These are phyloP conservation scores for Ceratobasidium sp. DNA, from an alignment of 1,284 basidiomycete species.

Conservation along the genomic window DNA sequence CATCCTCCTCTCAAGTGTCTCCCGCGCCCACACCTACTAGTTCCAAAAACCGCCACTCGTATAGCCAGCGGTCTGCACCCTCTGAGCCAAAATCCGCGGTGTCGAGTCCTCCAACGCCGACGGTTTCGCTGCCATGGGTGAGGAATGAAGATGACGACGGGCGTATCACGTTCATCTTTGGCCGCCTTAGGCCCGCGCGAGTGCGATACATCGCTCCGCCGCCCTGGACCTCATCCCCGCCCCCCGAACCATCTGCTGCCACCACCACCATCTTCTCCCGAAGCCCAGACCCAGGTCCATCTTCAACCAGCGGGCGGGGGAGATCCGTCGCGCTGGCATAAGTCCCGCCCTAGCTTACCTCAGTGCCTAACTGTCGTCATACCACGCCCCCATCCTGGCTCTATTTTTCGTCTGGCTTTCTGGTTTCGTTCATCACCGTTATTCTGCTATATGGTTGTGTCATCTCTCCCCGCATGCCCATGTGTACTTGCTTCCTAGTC, in stretches of 20 bases:
- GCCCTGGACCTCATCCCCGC: neutral
- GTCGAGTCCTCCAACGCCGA: neutral
- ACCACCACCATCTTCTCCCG: constrained; percentile 5
- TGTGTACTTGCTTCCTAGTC: too few species aligned
- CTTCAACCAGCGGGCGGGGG: neutral
- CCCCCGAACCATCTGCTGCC: neutral
- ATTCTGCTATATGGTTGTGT: constrained; percentile 13
- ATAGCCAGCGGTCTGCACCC: constrained; percentile 9
- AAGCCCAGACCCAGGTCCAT: neutral
- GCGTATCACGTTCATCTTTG: constrained; percentile 32
- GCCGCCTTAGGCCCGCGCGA: constrained; percentile 22
- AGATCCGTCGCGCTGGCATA: neutral
- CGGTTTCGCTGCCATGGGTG: constrained; percentile 19
- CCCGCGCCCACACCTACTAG: neutral
- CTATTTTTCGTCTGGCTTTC: neutral
- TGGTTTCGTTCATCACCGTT: constrained; percentile 8
- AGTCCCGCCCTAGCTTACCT: constrained; percentile 7
- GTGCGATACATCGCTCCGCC: constrained; percentile 1
- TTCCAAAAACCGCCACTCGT: neutral
- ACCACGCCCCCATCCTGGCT: constrained; percentile 3
- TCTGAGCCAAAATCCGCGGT: constrained; percentile 11
- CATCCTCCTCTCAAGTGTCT: neutral
- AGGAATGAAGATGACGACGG: constrained; percentile 13
- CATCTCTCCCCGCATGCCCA: neutral
- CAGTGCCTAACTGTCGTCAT: constrained; percentile 16